Evolutionary conservation across 2,329 filamentous ascomycete species (phyloP).

Genomic region (Fusarium sp.): DNA sequence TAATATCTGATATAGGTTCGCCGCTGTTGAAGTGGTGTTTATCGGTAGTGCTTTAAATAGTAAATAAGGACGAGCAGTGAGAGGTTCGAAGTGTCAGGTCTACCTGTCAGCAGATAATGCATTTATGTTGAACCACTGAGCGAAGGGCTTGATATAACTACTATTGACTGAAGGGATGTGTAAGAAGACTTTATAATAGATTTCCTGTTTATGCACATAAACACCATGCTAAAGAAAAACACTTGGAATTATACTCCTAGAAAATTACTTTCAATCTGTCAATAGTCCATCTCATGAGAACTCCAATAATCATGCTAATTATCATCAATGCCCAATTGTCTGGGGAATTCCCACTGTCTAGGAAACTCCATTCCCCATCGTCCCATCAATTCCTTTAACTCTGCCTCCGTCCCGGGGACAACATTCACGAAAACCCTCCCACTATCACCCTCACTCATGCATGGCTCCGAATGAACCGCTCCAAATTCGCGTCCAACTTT

Average conservation of each 20-base stretch:
- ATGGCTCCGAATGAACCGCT: slow-evolving; percentile 58
- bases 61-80: not conserved
- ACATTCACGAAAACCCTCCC: slow-evolving; percentile 55
- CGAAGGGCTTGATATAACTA: too few relatives aligned
- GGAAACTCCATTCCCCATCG: slow-evolving; percentile 57
- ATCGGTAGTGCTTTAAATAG: not conserved
- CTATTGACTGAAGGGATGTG: too few relatives aligned
- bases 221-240: too few relatives aligned
- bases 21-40: not conserved
- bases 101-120: too few relatives aligned
- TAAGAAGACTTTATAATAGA: too few relatives aligned
- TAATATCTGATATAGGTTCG: rapidly evolving
- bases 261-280: not conserved
- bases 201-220: too few relatives aligned
- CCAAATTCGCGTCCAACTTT: slow-evolving; percentile 56
- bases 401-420: slow-evolving; percentile 52
- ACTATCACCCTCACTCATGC: slow-evolving; percentile 46
- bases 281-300: too few relatives aligned
- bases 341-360: slow-evolving; percentile 44
- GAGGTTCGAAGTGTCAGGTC: too few relatives aligned
- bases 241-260: too few relatives aligned
- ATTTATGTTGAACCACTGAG: too few relatives aligned
- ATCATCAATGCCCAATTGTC: not conserved
- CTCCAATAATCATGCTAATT: not conserved
- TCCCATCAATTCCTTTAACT: slow-evolving; percentile 48